Percentiles rank a stretch among this genome's conserved stretches.
Conservation (phyloP, 2,329 filamentous ascomycete genomes). For the Bretziella fagacearum region DNA sequence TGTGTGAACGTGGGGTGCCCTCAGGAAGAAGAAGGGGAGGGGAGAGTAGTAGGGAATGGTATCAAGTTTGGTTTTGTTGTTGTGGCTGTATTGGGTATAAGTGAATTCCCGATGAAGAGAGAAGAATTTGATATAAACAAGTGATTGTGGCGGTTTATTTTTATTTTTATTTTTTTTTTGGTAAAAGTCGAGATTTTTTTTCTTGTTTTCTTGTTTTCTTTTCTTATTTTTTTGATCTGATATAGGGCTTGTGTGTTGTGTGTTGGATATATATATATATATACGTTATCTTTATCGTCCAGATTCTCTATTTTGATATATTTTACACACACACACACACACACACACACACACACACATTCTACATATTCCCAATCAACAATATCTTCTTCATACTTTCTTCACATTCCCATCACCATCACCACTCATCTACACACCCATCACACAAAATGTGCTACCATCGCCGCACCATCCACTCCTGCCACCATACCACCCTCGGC, state of each 20-base stretch:
- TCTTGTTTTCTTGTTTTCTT: neutral
- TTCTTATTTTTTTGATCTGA: neutral
- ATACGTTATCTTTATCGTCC: no score
- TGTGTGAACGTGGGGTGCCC: neutral
- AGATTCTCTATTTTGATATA: no score
- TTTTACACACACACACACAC: no score
- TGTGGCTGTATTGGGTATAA: neutral
- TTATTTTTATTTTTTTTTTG: neutral
- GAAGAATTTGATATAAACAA: neutral
- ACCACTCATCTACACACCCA: neutral
- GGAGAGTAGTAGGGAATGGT: neutral
- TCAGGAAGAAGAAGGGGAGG: neutral
- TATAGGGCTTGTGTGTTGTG: no score
- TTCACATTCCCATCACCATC: no score
- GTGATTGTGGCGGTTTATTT: neutral
- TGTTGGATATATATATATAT: no score
- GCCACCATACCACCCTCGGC: constrained; percentile 15
- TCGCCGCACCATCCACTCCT: constrained; percentile 15
- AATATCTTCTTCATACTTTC: no score
- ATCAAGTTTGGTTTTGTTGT: no score
- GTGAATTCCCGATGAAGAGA: no score
- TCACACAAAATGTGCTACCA: constrained; percentile 17
- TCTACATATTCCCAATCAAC: no score
- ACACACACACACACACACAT: neutral
- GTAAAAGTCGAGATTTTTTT: neutral